phyloP scores from a whole-genome alignment of 192 early-diverging fungal genomes.

The Oehlia diaphana region DNA sequence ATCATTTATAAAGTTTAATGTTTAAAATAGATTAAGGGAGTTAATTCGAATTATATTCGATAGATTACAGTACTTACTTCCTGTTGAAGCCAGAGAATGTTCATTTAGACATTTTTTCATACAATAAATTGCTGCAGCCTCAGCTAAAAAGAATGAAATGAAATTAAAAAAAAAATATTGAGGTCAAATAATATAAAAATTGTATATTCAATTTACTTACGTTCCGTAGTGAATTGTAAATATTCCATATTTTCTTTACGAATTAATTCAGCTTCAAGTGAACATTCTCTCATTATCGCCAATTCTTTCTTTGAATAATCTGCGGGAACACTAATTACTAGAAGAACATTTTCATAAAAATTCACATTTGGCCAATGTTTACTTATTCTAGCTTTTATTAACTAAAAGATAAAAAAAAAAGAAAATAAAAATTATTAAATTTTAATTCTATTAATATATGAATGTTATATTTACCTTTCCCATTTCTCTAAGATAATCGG shows the following conservation, averaged over 20 bases:
- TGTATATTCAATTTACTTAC: neutral
- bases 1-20: no score
- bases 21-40: no score
- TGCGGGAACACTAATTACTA: neutral
- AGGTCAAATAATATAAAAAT: neutral
- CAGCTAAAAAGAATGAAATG: neutral
- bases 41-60: no score
- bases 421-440: neutral
- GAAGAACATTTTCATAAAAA: neutral
- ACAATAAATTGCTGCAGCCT: constrained; percentile 16
- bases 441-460: neutral
- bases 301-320: neutral
- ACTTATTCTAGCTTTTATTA: neutral
- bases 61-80: neutral
- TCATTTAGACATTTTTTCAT: neutral
- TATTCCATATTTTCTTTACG: neutral
- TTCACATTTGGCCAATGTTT: neutral
- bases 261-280: neutral
- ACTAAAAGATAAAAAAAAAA: neutral
- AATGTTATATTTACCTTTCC: neutral
- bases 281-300: constrained; percentile 14
- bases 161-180: neutral
- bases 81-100: neutral
- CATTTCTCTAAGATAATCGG: neutral
- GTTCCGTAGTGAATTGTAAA: constrained; percentile 16